Evolutionary conservation across 306 rosid genomes (phyloP), one percentile per base, ranked within the genome.

Genomic region (Macrotyloma uniflorum): DNA sequence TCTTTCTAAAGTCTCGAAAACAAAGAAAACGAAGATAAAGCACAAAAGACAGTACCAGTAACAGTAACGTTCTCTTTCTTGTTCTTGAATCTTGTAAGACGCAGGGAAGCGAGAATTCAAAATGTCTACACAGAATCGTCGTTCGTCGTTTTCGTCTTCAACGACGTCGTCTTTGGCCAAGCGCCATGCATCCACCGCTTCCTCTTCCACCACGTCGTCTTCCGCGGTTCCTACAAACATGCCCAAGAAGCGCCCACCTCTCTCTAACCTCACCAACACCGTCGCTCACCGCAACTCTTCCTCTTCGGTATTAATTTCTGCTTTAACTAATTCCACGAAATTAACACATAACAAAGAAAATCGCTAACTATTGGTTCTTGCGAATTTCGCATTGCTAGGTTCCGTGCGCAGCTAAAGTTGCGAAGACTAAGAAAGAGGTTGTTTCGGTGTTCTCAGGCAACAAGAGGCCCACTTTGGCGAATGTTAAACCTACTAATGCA

Each of bases 211-310:
- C 0, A 86, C 86, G 3, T 90, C 87, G 79, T 72, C 71, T 42
- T 28, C 55, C 14, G 80, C 15, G 5, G 15, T 11, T 42, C 47
- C 47, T 42, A 11, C 47, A 11, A 42, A 42, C 16, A 11, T 42
- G 15, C 5, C 85, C 0, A 95, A 87, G 93, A 95, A 91, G 80
- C 89, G 98, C 19, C 92, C 97, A 6, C 98, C 98, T 49, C 93
- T 95, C 20, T 47, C 89, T 24, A 93, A 95, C 83, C 75, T 95
- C 80, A 92, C 97, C 38, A 95, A 95, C 83, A 82, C 76, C 36
- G 57, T 18, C 33, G 87, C 86, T 61, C 67, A 84, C 0, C 81
- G 88, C 33, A 83, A 49, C 87, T 76, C 90, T 2, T 67, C 78
- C 19, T 20, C 87, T 54, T 62, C 82, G 95, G 98, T 95, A 92